A percentile compares a stretch with the other conserved stretches of the same genome.
Evolutionary conservation across 352 stramenopile genomes (phyloP).

Genomic region (Thalassiosira exigua): DNA sequence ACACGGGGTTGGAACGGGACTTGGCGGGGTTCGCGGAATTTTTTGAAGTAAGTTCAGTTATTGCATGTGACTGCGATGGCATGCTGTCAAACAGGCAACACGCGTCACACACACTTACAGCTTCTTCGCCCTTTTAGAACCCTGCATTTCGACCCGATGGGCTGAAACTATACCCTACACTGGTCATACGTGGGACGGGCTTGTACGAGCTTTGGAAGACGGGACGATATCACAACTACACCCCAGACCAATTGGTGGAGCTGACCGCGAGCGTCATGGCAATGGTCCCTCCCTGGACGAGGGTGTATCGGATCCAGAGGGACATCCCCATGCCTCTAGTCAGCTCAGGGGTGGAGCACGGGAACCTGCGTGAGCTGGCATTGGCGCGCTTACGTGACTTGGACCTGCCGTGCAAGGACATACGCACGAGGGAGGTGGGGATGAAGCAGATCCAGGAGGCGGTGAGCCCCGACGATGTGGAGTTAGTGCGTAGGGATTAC

Average conservation of each 20-base stretch:
- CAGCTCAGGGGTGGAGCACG: constrained; percentile 94
- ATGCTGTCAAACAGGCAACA: too few relatives aligned
- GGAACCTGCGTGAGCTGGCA: constrained; percentile 93
- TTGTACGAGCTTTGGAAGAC: constrained; percentile 98
- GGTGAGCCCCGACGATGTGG: constrained; percentile 92
- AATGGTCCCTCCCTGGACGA: constrained; percentile 94
- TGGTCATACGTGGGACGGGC: constrained; percentile 96
- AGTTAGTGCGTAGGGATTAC: constrained; percentile 95
- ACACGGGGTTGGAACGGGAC: constrained; percentile 96
- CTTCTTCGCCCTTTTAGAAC: too few relatives aligned
- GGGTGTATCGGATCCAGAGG: constrained; percentile 95
- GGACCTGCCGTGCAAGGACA: constrained; percentile 92
- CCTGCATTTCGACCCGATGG: constrained; percentile 93
- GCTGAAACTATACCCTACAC: constrained; percentile 96
- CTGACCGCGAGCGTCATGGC: constrained; percentile 92
- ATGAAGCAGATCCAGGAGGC: constrained; percentile 96
- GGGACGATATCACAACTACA: constrained; percentile 92
- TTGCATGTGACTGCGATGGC: too few relatives aligned
- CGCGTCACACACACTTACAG: too few relatives aligned
- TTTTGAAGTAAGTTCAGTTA: too few relatives aligned
- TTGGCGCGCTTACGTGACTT: constrained; percentile 92
- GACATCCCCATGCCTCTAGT: constrained; percentile 98
- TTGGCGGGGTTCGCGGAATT: constrained; percentile 95
- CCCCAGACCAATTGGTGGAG: constrained; percentile 88
- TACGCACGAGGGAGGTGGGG: constrained; percentile 94